phyloP scores from a whole-genome alignment of 768 basidiomycete genomes.

The Lactifluus volemus region DNA sequence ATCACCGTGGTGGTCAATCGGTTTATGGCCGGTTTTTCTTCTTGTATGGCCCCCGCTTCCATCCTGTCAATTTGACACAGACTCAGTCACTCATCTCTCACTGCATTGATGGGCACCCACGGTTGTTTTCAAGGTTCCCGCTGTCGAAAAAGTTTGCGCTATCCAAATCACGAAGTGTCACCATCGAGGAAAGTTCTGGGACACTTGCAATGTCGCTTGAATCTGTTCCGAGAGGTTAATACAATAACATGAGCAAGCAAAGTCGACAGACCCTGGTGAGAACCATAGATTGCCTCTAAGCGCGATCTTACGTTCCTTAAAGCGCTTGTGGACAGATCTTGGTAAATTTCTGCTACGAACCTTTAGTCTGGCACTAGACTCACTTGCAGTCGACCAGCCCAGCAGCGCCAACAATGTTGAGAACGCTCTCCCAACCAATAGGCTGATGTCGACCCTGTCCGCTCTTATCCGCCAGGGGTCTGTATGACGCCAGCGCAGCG shows the following conservation, averaged over 20 bases:
- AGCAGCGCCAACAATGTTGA: constrained; percentile 41
- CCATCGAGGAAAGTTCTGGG: neutral
- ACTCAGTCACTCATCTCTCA: neutral
- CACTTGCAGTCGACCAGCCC: constrained; percentile 27
- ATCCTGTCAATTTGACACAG: neutral
- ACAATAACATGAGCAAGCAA: neutral
- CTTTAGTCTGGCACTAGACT: constrained; percentile 5
- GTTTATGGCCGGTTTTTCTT: constrained; percentile 3
- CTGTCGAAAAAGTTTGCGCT: constrained; percentile 3
- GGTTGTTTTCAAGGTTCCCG: neutral
- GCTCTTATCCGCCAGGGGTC: constrained; percentile 45
- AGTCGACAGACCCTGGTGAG: neutral
- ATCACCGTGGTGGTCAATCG: neutral
- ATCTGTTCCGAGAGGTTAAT: neutral
- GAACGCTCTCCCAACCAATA: constrained; percentile 55
- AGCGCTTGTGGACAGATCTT: neutral
- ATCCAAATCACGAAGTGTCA: constrained; percentile 5
- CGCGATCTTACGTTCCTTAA: constrained; percentile 12
- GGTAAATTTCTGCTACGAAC: neutral
- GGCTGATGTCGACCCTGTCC: constrained; percentile 58
- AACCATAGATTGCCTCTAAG: constrained; percentile 14
- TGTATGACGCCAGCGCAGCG: constrained; percentile 44
- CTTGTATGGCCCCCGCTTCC: neutral
- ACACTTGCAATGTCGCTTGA: neutral
- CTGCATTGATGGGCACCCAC: neutral